A percentile compares a stretch with the other conserved stretches of the same genome.
Conservation (phyloP, 2,329 filamentous ascomycete species). For the Teratosphaeria zuluensis region DNA sequence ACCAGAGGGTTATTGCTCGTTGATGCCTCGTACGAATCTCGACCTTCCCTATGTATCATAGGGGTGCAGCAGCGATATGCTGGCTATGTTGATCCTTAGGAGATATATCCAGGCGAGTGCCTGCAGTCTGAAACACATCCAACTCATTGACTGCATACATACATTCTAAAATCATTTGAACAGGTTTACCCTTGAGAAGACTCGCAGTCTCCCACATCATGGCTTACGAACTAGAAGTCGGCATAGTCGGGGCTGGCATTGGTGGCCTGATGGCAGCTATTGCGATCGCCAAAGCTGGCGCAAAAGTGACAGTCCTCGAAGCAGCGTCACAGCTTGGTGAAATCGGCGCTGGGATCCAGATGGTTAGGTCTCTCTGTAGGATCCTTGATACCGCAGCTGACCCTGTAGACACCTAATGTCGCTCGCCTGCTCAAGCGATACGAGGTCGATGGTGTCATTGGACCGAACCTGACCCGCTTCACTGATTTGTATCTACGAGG, state of each 20-base stretch:
- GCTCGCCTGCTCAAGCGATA: slow-evolving; percentile 31
- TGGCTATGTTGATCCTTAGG: neutral
- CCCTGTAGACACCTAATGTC: slow-evolving; percentile 35
- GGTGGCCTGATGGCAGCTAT: slow-evolving; percentile 33
- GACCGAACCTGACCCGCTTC: slow-evolving; percentile 31
- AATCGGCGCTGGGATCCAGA: slow-evolving; percentile 18
- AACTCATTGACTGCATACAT: too few relatives aligned
- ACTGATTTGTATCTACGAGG: slow-evolving; percentile 32
- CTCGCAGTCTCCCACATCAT: slow-evolving; percentile 2
- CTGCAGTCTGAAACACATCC: too few relatives aligned
- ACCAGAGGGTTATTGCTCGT: neutral
- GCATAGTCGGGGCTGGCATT: slow-evolving; percentile 26
- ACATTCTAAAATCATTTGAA: neutral
- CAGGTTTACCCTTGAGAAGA: neutral
- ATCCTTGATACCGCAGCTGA: neutral
- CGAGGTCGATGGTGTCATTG: slow-evolving; percentile 32
- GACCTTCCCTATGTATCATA: neutral
- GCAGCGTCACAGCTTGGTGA: slow-evolving; percentile 29
- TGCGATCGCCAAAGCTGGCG: slow-evolving; percentile 26
- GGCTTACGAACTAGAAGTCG: slow-evolving; percentile 12
- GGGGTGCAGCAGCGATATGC: neutral
- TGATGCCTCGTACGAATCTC: neutral
- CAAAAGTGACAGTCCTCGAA: slow-evolving; percentile 30
- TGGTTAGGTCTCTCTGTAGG: neutral
- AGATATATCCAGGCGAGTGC: neutral